Conservation (phyloP, 805 yeast species). For the Debaryomyces tyrocola region DNA sequence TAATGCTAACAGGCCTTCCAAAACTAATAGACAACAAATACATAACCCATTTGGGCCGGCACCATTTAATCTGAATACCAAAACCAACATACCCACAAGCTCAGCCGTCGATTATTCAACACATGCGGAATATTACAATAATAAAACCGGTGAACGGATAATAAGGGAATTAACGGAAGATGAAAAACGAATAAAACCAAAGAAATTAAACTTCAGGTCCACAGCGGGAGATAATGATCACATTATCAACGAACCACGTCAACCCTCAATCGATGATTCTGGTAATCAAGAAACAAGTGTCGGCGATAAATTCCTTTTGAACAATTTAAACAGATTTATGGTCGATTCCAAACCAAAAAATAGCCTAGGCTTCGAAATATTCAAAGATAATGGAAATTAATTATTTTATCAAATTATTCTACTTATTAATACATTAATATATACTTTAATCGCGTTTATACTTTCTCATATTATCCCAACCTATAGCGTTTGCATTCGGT, state of each 20-base stretch:
- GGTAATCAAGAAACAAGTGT: not conserved
- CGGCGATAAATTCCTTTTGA: not conserved
- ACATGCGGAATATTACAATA: slow-evolving; percentile 41
- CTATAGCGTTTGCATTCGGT: slow-evolving; percentile 43
- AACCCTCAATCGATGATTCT: slow-evolving; percentile 1
- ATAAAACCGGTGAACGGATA: slow-evolving; percentile 40
- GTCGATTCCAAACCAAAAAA: slow-evolving; percentile 1
- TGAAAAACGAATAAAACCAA: slow-evolving; percentile 40
- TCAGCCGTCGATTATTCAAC: slow-evolving; percentile 26
- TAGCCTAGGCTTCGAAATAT: slow-evolving; percentile 11
- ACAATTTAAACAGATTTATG: not conserved
- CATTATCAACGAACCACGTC: not conserved
- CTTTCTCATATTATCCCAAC: slow-evolving; percentile 44
- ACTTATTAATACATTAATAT: not conserved
- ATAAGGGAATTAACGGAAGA: slow-evolving; percentile 25
- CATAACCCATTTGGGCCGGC: not conserved
- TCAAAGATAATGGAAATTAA: slow-evolving; percentile 1
- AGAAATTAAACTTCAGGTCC: slow-evolving; percentile 26
- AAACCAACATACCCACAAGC: not conserved
- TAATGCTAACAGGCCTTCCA: not conserved
- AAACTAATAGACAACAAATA: not conserved
- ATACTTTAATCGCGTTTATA: slow-evolving; percentile 16
- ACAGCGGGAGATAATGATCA: slow-evolving; percentile 4
- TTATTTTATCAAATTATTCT: not conserved
- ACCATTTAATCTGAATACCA: slow-evolving; percentile 1